Percentiles rank a stretch among this genome's conserved stretches.
These are phyloP conservation scores for Penicillium decumbens DNA, from an alignment of 2,329 filamentous ascomycete species.

Conservation along the genomic window DNA sequence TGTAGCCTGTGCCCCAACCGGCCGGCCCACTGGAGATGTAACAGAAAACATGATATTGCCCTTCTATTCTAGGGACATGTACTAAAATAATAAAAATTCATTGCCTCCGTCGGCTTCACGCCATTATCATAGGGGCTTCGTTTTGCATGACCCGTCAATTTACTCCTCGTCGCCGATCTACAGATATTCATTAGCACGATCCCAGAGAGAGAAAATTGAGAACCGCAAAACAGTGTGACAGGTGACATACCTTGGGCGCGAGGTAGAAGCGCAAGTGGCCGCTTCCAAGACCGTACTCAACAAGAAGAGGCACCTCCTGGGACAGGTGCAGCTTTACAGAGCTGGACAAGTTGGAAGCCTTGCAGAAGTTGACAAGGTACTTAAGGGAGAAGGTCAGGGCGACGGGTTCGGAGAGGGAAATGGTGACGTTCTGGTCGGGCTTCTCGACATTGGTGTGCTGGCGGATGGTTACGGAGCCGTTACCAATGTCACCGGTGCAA, in stretches of 20 bases:
- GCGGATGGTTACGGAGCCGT: constrained; percentile 85
- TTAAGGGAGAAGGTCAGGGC: constrained; percentile 96
- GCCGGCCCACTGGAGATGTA: background rate
- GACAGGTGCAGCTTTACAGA: constrained; percentile 90
- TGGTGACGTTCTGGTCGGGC: constrained; percentile 76
- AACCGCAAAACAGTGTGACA: background rate
- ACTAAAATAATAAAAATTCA: constrained; percentile 23
- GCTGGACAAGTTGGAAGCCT: constrained; percentile 77
- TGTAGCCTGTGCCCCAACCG: background rate
- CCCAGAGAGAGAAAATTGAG: background rate
- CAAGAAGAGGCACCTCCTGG: constrained; percentile 90
- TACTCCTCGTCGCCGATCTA: constrained; percentile 61
- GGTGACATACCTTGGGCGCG: constrained; percentile 77
- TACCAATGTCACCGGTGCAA: constrained; percentile 91
- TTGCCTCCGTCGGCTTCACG: constrained; percentile 49
- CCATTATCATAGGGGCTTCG: constrained; percentile 28
- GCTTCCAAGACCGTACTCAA: constrained; percentile 81
- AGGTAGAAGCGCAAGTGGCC: constrained; percentile 96
- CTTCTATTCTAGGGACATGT: constrained; percentile 13
- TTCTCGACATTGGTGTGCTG: constrained; percentile 87
- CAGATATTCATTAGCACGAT: constrained; percentile 32
- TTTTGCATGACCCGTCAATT: constrained; percentile 23
- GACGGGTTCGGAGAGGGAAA: constrained; percentile 88
- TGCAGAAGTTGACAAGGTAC: constrained; percentile 99
- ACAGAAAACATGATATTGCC: constrained; percentile 7